These are phyloP conservation scores for Ilex asprella DNA, from an alignment of 257 asterid genomes.

Conservation along the genomic window DNA sequence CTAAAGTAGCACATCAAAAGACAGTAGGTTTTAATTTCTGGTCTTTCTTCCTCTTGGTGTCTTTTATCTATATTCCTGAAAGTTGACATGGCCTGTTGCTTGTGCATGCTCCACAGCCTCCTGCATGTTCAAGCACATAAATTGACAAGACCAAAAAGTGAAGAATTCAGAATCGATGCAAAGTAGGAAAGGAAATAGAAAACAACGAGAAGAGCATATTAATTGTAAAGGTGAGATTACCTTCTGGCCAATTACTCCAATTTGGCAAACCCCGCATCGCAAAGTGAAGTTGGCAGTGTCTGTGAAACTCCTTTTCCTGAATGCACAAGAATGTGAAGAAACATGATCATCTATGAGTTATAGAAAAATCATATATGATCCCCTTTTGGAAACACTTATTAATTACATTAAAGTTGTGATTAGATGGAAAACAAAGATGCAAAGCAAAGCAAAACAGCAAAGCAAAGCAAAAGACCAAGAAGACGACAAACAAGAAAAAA, in stretches of 20 bases:
- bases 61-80: slow-evolving; percentile 67
- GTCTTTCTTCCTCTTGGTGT: background rate
- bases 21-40: too few relatives aligned
- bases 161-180: background rate
- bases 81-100: slow-evolving; percentile 93
- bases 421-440: too few relatives aligned
- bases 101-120: slow-evolving; percentile 92
- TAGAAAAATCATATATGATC: background rate
- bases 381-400: too few relatives aligned
- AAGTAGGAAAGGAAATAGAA: slow-evolving; percentile 4
- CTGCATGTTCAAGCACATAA: slow-evolving; percentile 24
- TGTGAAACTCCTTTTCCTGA: background rate
- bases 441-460: too few relatives aligned
- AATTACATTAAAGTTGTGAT: too few relatives aligned
- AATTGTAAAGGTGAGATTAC: background rate
- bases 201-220: background rate
- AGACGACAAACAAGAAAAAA: too few relatives aligned
- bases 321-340: background rate
- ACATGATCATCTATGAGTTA: background rate
- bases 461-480: too few relatives aligned
- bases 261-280: slow-evolving; percentile 23
- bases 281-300: slow-evolving; percentile 61
- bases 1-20: too few relatives aligned
- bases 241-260: background rate
- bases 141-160: background rate